Percentiles rank a stretch among this genome's conserved stretches.
Conservation (phyloP, 805 yeast species). For the Pachysolen tannophilus region DNA sequence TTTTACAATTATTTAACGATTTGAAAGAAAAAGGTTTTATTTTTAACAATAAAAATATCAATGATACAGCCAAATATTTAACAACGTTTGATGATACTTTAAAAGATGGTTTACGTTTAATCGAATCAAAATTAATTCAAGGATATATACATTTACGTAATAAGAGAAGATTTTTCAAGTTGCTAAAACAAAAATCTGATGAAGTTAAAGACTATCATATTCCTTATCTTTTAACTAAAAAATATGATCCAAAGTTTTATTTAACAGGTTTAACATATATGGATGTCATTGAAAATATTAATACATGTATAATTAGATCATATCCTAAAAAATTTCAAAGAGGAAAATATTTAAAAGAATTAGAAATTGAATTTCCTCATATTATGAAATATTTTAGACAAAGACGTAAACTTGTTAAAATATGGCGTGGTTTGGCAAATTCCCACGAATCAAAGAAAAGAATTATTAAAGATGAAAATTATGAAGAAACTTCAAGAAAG, state of each 20-base stretch:
- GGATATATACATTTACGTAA: constrained; percentile 10
- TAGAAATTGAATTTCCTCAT: not conserved
- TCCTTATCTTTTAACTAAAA: constrained; percentile 5
- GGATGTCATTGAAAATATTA: constrained; percentile 7
- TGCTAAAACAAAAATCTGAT: not conserved
- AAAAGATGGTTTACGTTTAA: constrained; percentile 16
- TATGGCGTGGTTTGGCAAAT: not conserved
- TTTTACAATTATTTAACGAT: constrained; percentile 12
- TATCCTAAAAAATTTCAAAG: not conserved
- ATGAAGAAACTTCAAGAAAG: too few relatives aligned
- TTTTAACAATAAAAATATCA: constrained; percentile 18
- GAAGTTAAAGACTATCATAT: not conserved
- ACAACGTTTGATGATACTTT: constrained; percentile 14
- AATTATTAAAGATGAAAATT: too few relatives aligned
- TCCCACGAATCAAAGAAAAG: too few relatives aligned
- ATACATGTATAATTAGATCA: not conserved
- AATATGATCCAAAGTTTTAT: constrained; percentile 6
- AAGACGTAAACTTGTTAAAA: not conserved
- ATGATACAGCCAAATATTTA: constrained; percentile 19
- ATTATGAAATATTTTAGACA: not conserved
- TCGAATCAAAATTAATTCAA: constrained; percentile 20
- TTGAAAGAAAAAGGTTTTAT: constrained; percentile 18
- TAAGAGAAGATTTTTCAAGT: constrained; percentile 3
- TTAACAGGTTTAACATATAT: constrained; percentile 8
- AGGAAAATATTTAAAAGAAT: not conserved